These are phyloP conservation scores for Solanum hybrid DNA, from an alignment of 305 asterid genomes.

Conservation along the genomic window DNA sequence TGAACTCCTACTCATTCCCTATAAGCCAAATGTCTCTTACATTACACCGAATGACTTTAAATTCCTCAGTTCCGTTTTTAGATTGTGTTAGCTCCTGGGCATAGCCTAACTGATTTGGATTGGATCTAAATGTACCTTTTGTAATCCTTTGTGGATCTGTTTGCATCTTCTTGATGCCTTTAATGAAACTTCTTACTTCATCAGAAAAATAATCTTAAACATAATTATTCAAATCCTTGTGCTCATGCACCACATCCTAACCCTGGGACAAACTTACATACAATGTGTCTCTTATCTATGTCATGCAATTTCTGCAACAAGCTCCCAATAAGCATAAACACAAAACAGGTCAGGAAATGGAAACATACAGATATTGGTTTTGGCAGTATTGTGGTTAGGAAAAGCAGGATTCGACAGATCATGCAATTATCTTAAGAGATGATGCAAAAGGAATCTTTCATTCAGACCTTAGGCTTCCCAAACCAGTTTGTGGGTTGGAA, in stretches of 20 bases:
- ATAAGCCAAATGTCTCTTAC: neutral
- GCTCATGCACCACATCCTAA: conserved; percentile 3
- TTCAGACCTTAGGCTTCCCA: conserved; percentile 88
- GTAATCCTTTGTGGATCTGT: neutral
- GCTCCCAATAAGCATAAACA: neutral
- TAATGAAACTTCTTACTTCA: neutral
- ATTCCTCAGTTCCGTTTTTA: neutral
- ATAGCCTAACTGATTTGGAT: neutral
- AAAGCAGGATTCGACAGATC: neutral
- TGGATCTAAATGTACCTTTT: neutral
- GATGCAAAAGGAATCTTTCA: conserved; percentile 14
- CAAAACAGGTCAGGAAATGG: neutral
- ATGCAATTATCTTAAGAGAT: neutral
- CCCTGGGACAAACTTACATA: conserved; percentile 5
- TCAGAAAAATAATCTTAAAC: neutral
- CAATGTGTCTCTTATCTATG: neutral
- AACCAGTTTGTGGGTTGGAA: conserved; percentile 91
- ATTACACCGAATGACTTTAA: neutral
- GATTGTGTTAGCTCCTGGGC: neutral
- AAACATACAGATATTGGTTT: neutral
- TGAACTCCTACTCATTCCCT: neutral
- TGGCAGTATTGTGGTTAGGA: neutral
- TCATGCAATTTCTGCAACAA: neutral
- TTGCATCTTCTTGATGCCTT: neutral
- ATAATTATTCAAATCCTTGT: neutral